Base-by-base conservation (phyloP, 495 filamentous ascomycete species). In the Penicillium pancosmium region DNA sequence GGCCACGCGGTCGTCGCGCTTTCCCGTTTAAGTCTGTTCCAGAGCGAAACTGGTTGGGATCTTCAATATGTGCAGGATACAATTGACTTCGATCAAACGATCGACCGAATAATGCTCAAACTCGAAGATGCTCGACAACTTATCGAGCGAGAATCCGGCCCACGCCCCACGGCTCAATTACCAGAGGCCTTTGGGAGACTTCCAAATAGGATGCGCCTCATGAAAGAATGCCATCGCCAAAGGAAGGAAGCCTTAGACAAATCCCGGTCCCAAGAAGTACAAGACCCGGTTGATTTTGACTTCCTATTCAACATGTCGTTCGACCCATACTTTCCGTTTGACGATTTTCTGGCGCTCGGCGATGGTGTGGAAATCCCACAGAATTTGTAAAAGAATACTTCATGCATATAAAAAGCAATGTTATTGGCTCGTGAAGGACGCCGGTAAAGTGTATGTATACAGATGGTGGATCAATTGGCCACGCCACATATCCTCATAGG, bases 1-100 rank as follows among this genome's bases (percentile, higher is more conserved):
- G 65, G 73, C 0, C 65, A 70, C 34, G 61, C 64, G 6, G 50
- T 74, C 15, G 62, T 77, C 52, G 54, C 64, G 7, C 52, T 75
- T 2, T 73, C 71, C 1, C 62, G 68, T 1, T 61, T 77, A 5
- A 68, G 64, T 0, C 70, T 75, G 8, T 65, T 68, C 38, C 65
- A 68, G 50, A 60, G 60, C 9, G 53, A 65, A 5, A 50, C 50
- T 11, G 60, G 52, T 3, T 63, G 68, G 61, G 65, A 65, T 23
- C 67, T 63, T 57, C 51, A 35, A 6, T 68, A 70, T 33, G 65
- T 60, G 7, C 54, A 54, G 44, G 59, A 35, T 3, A 62, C 46
- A 2, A 46, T 70, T 4, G 56, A 70, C 41, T 59, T 62, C 27
- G 21, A 64, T 6, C 19, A 55, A 2, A 56, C 40, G 0, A 31